Evolutionary conservation across 106 monocot genomes (phyloP), one percentile per base, ranked within the genome.

Genomic region (Allium fistulosum): DNA sequence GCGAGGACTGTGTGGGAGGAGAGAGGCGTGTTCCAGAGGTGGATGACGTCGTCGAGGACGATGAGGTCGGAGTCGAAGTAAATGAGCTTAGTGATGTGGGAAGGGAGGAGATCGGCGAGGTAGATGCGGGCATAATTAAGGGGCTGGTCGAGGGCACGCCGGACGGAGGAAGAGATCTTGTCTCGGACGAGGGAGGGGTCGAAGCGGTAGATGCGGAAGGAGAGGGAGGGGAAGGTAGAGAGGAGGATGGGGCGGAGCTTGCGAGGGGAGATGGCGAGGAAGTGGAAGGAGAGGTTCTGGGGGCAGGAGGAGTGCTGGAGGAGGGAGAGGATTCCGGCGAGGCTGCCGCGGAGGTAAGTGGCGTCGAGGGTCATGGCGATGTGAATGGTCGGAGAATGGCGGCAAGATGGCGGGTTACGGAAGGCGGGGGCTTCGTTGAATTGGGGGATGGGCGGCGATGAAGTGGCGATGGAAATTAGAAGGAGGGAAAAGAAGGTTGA

Each of bases 91-190:
- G 86, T 27, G 37, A 69, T 57, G 55, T 8, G 15, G 45, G n/a
- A 26, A 57, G 68, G 68, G 68, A 88, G 78, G 66, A 85, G 64
- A 61, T 88, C 83, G 59, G 83, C 82, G 61, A 93, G 77, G 74
- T 93, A 93, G 74, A 93, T 88, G 69, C 94, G 82, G 10, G 94
- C 94, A 75, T 95, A 91, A 81, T 95, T 95, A 69, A 95, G 82
- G 17, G 91, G 94, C 77, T 95, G 91, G 77, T 95, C 85, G 53
- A 95, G 93, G n/a, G 93, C 93, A 55, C 73, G 83, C 51, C 94
- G 94, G 58, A 95, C 85, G 60, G 94, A 91, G 46, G 82, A 73
- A 65, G 94, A 91, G 81, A 89, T 89, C 69, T 75, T 80, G 51
- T 66, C 69, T 58, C 85, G 82, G 65, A 88, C 80, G 26, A 87